Percentiles rank a stretch among this genome's conserved stretches.
These are phyloP conservation scores for Coemansia sp. DNA, from an alignment of 192 early-diverging fungal genomes.

Conservation along the genomic window DNA sequence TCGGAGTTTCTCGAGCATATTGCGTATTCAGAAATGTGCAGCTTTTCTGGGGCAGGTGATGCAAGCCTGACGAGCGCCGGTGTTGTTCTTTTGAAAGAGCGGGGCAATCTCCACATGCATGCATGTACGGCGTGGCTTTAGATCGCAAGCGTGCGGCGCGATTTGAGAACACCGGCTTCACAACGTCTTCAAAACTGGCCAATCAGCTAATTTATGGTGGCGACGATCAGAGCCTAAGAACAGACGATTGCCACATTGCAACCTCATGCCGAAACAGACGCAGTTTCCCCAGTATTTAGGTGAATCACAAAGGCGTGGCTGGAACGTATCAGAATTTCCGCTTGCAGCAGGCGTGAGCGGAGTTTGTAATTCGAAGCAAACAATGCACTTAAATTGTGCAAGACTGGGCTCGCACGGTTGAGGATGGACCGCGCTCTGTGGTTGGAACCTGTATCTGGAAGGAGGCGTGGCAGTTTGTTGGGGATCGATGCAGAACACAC, in stretches of 20 bases:
- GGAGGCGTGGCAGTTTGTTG: not conserved
- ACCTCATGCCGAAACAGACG: not conserved
- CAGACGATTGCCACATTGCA: not conserved
- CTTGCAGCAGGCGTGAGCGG: not conserved
- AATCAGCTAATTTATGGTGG: not conserved
- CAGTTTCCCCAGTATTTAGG: not conserved
- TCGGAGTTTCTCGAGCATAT: not conserved
- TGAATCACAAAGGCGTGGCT: not conserved
- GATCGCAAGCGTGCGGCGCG: constrained; percentile 3
- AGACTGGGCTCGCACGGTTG: not conserved
- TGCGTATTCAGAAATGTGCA: not conserved
- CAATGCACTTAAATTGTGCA: not conserved
- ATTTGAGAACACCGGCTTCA: constrained; percentile 4
- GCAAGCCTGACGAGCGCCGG: not conserved
- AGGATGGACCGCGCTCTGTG: not conserved
- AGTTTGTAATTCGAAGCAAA: constrained; percentile 5
- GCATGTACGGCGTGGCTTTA: constrained; percentile 4
- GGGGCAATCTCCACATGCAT: constrained; percentile 5
- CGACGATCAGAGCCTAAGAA: not conserved
- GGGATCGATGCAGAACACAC: not conserved
- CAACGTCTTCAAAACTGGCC: not conserved
- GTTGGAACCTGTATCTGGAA: not conserved
- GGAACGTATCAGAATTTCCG: not conserved
- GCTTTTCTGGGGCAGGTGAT: constrained; percentile 2
- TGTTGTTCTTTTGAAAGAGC: not conserved